Conservation (phyloP, 2,329 filamentous ascomycete species). For the Botrytis tulipae region DNA sequence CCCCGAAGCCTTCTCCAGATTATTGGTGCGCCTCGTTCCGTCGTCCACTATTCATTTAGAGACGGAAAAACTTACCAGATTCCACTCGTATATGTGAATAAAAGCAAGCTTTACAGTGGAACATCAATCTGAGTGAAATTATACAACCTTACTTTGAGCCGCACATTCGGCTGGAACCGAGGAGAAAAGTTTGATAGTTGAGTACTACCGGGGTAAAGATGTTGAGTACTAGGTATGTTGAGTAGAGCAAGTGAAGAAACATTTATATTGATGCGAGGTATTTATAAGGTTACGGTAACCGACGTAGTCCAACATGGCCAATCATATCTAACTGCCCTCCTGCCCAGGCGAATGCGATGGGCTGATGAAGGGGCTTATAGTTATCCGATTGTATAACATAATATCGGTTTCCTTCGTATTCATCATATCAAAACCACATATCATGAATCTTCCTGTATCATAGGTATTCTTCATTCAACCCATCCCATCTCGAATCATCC, state of each 20-base stretch:
- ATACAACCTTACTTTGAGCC: background rate
- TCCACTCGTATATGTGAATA: background rate
- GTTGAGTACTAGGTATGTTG: too few relatives aligned
- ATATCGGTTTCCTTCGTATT: background rate
- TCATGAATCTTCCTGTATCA: background rate
- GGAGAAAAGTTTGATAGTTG: background rate
- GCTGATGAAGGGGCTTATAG: background rate
- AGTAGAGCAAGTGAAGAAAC: background rate
- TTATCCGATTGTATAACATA: background rate
- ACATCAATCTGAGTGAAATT: background rate
- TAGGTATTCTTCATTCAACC: background rate
- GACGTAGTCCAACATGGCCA: background rate
- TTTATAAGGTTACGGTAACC: conserved; percentile 9
- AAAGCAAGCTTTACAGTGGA: background rate
- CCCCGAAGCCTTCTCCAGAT: conserved; percentile 12
- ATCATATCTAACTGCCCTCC: background rate
- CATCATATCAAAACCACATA: background rate
- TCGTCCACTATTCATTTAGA: conserved; percentile 14
- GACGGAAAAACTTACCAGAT: background rate
- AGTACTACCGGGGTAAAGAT: background rate
- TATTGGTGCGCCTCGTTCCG: conserved; percentile 16
- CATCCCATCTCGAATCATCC: background rate
- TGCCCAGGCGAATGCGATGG: background rate
- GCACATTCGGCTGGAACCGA: background rate
- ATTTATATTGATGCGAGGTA: background rate